Base-by-base conservation (phyloP, 2,329 filamentous ascomycete species). In the Aaosphaeria pasadenensis region DNA sequence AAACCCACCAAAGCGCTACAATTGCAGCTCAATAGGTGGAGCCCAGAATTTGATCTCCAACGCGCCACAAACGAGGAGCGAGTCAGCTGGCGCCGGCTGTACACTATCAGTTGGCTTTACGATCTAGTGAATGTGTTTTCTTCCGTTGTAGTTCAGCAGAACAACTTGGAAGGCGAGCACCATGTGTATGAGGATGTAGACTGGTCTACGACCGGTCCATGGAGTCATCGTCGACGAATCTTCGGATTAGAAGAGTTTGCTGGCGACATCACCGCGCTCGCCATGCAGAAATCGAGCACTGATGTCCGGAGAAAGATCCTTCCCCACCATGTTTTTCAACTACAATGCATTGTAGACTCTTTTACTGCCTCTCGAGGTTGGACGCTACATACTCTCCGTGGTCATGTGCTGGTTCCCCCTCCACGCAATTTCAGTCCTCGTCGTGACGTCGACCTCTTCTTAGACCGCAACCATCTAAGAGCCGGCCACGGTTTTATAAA, bases 51-150 rank as follows among this genome's bases (percentile, higher is more conserved):
- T 9, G 53, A 77, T 46, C 58, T 78, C 5, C 51, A 60, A 44
- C 40, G 42, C 2, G 72, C 71, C 0, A 75, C 58, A n/a, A 58
- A 70, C 7, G 58, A 72, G 5, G 56, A 78, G 43, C 60, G 73
- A 24, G 36, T 75, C 4, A 59, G 66, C 6, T 81, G 77, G 77
- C 74, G 77, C 5, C 72, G 75, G 1, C 54, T 60, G 0, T 80
- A 77, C 45, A 77, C 73, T 2, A 77, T 80, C 50, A 77, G 74
- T 49, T 79, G 76, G 76, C 68, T 81, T 0, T 80, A 79, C 49
- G 75, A 79, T 46, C 54, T 80, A 5, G 73, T 80, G 53, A 79
- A 77, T 44, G 29, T 75, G 4, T 77, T 70, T 46, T 74, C 73
- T 0, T 53, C 60, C 4, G 57, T 71, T 47, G 71, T 76, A 13